Conservation (phyloP, 202 grass and related monocot genomes). For the Miscanthus sacchariflorus region DNA sequence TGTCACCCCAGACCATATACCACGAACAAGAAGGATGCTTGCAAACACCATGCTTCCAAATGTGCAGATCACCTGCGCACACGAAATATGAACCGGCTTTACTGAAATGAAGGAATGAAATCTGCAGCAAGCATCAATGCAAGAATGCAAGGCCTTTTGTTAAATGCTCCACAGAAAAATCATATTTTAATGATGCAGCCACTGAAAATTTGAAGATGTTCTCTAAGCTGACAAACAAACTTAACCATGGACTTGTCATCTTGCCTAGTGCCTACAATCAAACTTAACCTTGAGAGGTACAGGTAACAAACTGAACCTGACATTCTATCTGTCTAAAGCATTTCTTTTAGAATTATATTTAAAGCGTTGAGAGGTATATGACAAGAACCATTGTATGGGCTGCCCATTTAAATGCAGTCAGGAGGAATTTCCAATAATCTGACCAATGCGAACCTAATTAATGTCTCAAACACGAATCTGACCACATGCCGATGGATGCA, state of each 20-base stretch:
- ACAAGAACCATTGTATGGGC: constrained; percentile 3
- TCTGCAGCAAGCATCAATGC: not conserved
- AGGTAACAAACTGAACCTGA: not conserved
- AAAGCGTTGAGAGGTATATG: constrained; percentile 32
- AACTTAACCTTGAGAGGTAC: not conserved
- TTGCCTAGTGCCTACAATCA: not conserved
- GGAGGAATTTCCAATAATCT: not conserved
- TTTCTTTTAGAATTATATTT: constrained; percentile 7
- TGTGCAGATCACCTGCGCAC: constrained; percentile 80
- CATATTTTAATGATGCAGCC: constrained; percentile 7
- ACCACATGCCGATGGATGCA: not conserved
- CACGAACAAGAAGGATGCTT: constrained; percentile 84
- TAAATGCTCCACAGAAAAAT: not conserved
- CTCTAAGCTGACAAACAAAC: not conserved
- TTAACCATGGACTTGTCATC: not conserved
- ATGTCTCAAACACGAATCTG: constrained; percentile 7
- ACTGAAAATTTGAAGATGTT: not conserved
- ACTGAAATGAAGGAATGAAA: constrained; percentile 9
- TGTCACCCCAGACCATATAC: constrained; percentile 79
- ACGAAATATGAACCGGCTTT: constrained; percentile 16
- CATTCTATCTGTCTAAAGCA: not conserved
- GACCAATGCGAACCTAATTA: constrained; percentile 30
- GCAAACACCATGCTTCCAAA: constrained; percentile 86
- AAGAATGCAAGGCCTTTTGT: constrained; percentile 7
- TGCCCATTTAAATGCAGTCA: constrained; percentile 43